Evolutionary conservation across 1,139 yeast genomes (phyloP).

Genomic region (Starmera stellimalicola): DNA sequence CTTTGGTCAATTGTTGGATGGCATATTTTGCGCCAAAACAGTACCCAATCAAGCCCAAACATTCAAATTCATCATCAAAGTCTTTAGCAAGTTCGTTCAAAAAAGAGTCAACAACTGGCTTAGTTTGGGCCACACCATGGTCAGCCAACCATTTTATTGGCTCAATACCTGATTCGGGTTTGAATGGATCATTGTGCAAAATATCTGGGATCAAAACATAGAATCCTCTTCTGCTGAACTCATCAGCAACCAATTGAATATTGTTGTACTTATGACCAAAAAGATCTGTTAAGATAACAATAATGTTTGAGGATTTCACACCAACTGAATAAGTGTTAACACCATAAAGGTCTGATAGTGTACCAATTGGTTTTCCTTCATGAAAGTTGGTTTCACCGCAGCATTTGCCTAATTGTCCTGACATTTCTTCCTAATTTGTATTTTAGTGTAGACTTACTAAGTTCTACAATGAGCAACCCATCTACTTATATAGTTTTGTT

Average conservation of each 20-base stretch:
- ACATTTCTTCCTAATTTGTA: too few relatives aligned
- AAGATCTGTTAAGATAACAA: slow-evolving; percentile 63
- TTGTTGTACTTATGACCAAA: slow-evolving; percentile 54
- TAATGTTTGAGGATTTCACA: slow-evolving; percentile 30
- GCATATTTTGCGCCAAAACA: slow-evolving; percentile 79
- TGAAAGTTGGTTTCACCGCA: too few relatives aligned
- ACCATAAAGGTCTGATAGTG: slow-evolving; percentile 18
- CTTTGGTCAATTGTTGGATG: slow-evolving; percentile 39
- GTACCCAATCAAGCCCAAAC: slow-evolving; percentile 59
- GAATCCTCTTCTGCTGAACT: slow-evolving; percentile 46
- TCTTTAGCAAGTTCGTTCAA: slow-evolving; percentile 34
- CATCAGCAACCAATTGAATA: slow-evolving; percentile 52
- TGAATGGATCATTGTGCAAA: slow-evolving; percentile 41
- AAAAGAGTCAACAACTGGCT: slow-evolving; percentile 33
- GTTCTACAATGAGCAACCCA: too few relatives aligned
- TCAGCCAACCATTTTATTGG: slow-evolving; percentile 40
- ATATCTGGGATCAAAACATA: slow-evolving; percentile 69
- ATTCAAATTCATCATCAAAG: slow-evolving; percentile 40
- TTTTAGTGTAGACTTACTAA: too few relatives aligned
- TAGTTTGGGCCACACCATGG: slow-evolving; percentile 42
- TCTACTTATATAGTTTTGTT: too few relatives aligned
- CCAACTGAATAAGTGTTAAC: slow-evolving; percentile 16
- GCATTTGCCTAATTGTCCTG: too few relatives aligned
- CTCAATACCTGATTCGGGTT: slow-evolving; percentile 21
- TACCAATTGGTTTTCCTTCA: slow-evolving; percentile 14